Percentiles rank a stretch among this genome's conserved stretches.
Evolutionary conservation across 2,329 filamentous ascomycete genomes (phyloP).

Genomic region (Calycina marina): DNA sequence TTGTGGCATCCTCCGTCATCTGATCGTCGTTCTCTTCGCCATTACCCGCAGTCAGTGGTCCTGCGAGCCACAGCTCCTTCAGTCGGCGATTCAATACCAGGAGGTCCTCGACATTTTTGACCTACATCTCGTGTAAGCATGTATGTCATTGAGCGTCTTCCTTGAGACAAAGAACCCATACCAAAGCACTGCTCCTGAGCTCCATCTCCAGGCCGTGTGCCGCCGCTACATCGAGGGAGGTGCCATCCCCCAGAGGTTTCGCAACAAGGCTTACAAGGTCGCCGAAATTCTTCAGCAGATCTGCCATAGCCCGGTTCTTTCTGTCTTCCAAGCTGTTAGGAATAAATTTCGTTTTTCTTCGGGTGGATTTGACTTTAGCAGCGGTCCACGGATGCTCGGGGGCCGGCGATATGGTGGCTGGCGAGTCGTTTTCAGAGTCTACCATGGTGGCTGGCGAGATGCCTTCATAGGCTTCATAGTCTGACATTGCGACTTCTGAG

Average conservation of each 20-base stretch:
- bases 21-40: conserved; percentile 27
- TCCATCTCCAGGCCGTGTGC: conserved; percentile 21
- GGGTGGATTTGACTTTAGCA: too few relatives aligned
- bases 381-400: too few relatives aligned
- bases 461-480: too few relatives aligned
- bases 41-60: conserved; percentile 29
- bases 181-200: conserved; percentile 20
- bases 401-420: too few relatives aligned
- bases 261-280: conserved; percentile 25
- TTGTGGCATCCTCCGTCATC: conserved; percentile 25
- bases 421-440: too few relatives aligned
- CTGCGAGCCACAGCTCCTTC: conserved; percentile 35
- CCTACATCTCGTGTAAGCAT: conserved; percentile 8
- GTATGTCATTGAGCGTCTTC: not conserved
- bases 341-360: conserved; percentile 1
- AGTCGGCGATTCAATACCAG: conserved; percentile 32
- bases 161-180: conserved; percentile 6
- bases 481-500: too few relatives aligned
- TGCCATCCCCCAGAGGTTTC: conserved; percentile 15
- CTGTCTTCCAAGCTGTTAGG: conserved; percentile 26
- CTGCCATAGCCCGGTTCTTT: conserved; percentile 30
- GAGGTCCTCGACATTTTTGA: conserved; percentile 27
- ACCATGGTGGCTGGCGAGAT: too few relatives aligned
- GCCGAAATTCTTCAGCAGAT: conserved; percentile 30
- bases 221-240: conserved; percentile 19